A percentile compares a stretch with the other conserved stretches of the same genome.
phyloP scores from a whole-genome alignment of 2,329 filamentous ascomycete species.

The Aspergillus arachidicola region DNA sequence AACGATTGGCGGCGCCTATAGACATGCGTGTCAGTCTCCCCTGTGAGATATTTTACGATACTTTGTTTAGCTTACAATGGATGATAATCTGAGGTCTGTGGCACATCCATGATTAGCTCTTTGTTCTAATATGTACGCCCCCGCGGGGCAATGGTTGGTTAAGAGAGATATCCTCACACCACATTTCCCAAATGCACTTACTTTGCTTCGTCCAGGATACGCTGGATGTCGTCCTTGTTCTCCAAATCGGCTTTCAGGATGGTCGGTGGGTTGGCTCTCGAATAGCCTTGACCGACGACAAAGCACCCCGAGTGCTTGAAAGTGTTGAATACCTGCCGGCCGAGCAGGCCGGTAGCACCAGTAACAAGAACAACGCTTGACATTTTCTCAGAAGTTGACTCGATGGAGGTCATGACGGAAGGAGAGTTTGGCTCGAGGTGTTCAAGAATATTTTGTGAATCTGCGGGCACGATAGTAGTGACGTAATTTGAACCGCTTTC shows the following conservation, averaged over 20 bases:
- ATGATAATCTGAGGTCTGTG: slow-evolving; percentile 73
- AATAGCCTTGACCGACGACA: slow-evolving; percentile 74
- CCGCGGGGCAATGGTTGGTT: background rate
- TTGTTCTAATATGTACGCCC: background rate
- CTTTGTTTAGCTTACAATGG: slow-evolving; percentile 64
- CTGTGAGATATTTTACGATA: background rate
- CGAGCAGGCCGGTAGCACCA: slow-evolving; percentile 81
- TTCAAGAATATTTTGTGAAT: slow-evolving; percentile 3
- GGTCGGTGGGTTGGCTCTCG: slow-evolving; percentile 69
- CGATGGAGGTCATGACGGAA: slow-evolving; percentile 9
- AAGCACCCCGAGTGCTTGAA: slow-evolving; percentile 70
- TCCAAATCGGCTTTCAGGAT: slow-evolving; percentile 62
- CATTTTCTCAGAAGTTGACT: slow-evolving; percentile 26
- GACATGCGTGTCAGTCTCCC: background rate
- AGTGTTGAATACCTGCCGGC: slow-evolving; percentile 72
- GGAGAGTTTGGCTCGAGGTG: slow-evolving; percentile 1
- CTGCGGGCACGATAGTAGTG: slow-evolving; percentile 4
- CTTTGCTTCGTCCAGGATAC: slow-evolving; percentile 55
- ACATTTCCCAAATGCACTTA: slow-evolving; percentile 34
- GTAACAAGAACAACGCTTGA: slow-evolving; percentile 70
- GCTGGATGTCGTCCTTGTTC: slow-evolving; percentile 48
- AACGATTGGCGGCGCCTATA: slow-evolving; percentile 80
- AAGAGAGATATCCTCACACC: background rate
- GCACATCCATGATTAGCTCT: slow-evolving; percentile 7
- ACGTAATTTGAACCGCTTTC: slow-evolving; percentile 3